Evolutionary conservation across 768 basidiomycete genomes (phyloP), one percentile per base, ranked within the genome.

Genomic region (Mycena belliarum): DNA sequence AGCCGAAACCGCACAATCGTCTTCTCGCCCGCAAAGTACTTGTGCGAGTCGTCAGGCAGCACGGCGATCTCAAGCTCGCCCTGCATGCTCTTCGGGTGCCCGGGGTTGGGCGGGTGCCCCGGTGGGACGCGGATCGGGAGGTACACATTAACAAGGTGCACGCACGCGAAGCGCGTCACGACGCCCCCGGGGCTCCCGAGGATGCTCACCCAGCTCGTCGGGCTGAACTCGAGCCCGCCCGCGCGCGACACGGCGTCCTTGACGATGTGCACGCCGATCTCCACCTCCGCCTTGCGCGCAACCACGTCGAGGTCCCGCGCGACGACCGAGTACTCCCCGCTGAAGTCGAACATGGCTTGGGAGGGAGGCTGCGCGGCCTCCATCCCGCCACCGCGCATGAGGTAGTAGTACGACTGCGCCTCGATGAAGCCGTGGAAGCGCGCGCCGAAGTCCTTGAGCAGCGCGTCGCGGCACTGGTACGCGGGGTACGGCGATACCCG

Each of bases 61-160:
- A 82, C 70, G 12, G 76, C 74, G 23, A 84, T 71, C 63, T 85
- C 82, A 35, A 86, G 66, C 66, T 86, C 83, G n/a, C 83, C 84
- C 23, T 73, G 70, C 74, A 85, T 78, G 29, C 61, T 64, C 65
- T 79, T 78, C 23, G 60, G 54, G n/a, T 26, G 59, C 33, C 57
- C 59, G n/a, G 55, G 55, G 43, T 63, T 62, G 12, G 50, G 59
- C 16, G 60, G 51, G 51, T 63, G 48, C 4, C 52, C 48, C 21
- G 52, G 61, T 64, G 51, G 62, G 46, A 25, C 40, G 52, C 25
- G 44, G 9, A 45, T 37, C 3, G 59, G 57, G 25, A 61, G 45
- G n/a, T 37, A 32, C 37, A 60, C 49, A 3, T 56, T 47, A 29
- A 61, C 63, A 24, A 68, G 52, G 43, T 73, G 67, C 10, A 64